Percentiles rank a stretch among this genome's conserved stretches.
Evolutionary conservation across 306 rosid genomes (phyloP).

Genomic region (Castanea sativa): DNA sequence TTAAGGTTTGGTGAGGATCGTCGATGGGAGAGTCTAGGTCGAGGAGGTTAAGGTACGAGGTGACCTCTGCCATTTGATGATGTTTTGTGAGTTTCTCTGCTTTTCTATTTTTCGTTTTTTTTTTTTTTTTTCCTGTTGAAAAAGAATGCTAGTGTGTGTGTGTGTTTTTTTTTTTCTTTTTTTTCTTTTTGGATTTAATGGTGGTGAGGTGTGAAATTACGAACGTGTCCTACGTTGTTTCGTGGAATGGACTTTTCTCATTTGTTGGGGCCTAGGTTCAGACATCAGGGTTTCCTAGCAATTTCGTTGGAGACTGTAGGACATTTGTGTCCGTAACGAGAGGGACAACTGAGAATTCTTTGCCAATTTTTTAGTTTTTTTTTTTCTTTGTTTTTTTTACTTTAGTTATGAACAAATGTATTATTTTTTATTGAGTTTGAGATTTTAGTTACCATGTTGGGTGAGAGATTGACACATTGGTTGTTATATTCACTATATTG

Average conservation of each 20-base stretch:
- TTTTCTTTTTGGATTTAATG: neutral
- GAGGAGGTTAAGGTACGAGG: conserved; percentile 31
- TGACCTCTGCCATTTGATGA: conserved; percentile 48
- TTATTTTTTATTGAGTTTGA: too few species aligned
- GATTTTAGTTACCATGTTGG: too few species aligned
- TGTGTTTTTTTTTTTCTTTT: too few species aligned
- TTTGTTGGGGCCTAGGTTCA: neutral
- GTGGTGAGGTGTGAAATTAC: neutral
- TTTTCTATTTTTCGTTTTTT: too few species aligned
- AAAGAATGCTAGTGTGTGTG: too few species aligned
- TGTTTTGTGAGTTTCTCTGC: too few species aligned
- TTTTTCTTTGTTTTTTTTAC: too few species aligned
- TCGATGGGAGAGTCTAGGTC: conserved; percentile 27
- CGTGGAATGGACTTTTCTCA: neutral
- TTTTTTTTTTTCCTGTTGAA: too few species aligned
- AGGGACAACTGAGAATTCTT: neutral
- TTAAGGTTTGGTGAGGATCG: conserved; percentile 28
- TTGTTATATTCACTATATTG: too few species aligned
- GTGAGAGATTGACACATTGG: too few species aligned
- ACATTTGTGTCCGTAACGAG: neutral
- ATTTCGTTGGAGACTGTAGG: neutral
- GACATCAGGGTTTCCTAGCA: neutral
- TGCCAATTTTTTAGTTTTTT: neutral
- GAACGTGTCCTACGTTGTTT: neutral
- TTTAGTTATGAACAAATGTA: too few species aligned